Evolutionary conservation across 768 basidiomycete genomes (phyloP).

Genomic region (Tremella yokohamensis): DNA sequence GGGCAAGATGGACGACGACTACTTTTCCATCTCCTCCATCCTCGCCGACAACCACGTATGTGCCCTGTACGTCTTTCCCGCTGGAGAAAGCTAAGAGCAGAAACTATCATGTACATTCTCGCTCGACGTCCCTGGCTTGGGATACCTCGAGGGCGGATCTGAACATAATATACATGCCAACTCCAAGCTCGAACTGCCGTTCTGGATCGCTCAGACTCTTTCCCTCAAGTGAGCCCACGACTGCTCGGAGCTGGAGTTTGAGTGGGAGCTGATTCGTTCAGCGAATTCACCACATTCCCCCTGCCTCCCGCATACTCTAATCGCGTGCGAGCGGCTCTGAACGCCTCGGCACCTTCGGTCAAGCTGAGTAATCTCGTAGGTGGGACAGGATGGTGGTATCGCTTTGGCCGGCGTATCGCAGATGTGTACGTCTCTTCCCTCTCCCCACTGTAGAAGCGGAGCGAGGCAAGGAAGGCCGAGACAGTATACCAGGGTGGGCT

Average conservation of each 20-base stretch:
- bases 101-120: constrained; percentile 94
- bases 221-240: constrained; percentile 65
- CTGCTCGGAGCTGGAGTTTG: constrained; percentile 22
- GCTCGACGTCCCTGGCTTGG: constrained; percentile 75
- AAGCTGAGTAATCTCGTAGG: constrained; percentile 78
- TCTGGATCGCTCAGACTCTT: constrained; percentile 86
- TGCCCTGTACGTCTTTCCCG: background rate
- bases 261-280: constrained; percentile 41
- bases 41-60: constrained; percentile 83
- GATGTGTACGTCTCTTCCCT: constrained; percentile 61
- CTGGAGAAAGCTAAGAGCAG: constrained; percentile 52
- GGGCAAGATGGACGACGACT: constrained; percentile 74
- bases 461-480: background rate
- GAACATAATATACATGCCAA: constrained; percentile 74
- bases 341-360: constrained; percentile 82
- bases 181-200: constrained; percentile 75
- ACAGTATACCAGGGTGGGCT: too few species aligned
- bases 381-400: constrained; percentile 85
- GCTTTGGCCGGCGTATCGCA: constrained; percentile 80
- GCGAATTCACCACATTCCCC: constrained; percentile 84
- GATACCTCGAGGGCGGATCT: constrained; percentile 80
- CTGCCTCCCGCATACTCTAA: constrained; percentile 73
- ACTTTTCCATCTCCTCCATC: constrained; percentile 86
- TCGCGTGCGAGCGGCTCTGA: constrained; percentile 78
- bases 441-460: background rate